Base-by-base conservation (phyloP, 352 stramenopile species). In the Phytophthora idaei region DNA sequence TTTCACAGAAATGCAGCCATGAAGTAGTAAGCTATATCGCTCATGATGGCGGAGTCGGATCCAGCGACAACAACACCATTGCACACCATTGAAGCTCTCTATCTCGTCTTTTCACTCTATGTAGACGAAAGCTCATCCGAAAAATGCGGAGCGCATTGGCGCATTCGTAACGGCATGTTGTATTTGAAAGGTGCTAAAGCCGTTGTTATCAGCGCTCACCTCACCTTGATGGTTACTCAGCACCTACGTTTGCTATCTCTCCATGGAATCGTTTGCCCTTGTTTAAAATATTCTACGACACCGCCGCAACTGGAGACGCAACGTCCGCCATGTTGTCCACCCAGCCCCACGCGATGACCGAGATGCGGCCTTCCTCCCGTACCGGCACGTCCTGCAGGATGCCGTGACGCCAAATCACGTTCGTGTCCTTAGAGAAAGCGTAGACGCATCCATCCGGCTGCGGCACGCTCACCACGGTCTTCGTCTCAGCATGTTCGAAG, bases 371-470 rank as follows among this genome's bases (percentile, higher is more conserved):
- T 71, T 98, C 94, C 14, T 90, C 75, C 57, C 83, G 80, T 67
- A 95, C 82, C 1, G 96, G 84, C 37, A 87, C 74, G 65, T 97
- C 83, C 53, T 93, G 73, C 14, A 98, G 69, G 27, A 98, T 90
- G 51, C 95, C 95, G 69, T 98, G 95, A 67, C 89, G 95, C 90
- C 91, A 98, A 14, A 90, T 77, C 67, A 98, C 90, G 76, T 98
- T 98, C 39, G 92, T 97, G 80, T 98, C 93, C n/a, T 89, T 81
- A 14, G 90, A 76, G 69, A 98, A 98, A 21, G 87, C 89, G 77
- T 98, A 98, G 9, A 98, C 80, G 53, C 90, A 97, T 74, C 94
- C 93, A 58, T 98, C 97, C 7, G 87, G 85, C 78, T 98, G 95
- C 48, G 95, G 93, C 64, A 98, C 85, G 71, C 97, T 98, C 54